Evolutionary conservation across 2,329 filamentous ascomycete species (phyloP).

Genomic region (Fusarium tanahbumbuense): DNA sequence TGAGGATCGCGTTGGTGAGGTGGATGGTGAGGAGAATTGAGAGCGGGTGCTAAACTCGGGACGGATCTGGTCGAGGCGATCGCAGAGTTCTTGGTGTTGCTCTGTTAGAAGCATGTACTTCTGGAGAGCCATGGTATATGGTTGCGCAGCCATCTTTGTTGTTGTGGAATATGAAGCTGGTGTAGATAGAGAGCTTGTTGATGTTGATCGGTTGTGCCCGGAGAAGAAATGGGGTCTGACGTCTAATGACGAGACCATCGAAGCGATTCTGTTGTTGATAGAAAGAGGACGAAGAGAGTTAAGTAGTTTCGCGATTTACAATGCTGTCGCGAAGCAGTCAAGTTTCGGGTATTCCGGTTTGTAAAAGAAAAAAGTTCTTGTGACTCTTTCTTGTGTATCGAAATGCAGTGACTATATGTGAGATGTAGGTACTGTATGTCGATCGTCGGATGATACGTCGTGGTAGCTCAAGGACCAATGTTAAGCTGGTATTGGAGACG

Average conservation of each 20-base stretch:
- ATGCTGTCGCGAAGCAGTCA: constrained; percentile 28
- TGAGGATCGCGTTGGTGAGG: constrained; percentile 69
- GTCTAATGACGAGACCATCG: constrained; percentile 52
- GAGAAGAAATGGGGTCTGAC: constrained; percentile 44
- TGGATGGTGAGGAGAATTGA: constrained; percentile 63
- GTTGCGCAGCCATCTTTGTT: constrained; percentile 49
- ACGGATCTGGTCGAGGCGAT: constrained; percentile 64
- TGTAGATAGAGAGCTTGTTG: constrained; percentile 26
- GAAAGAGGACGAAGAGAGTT: not conserved
- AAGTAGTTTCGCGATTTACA: constrained; percentile 4
- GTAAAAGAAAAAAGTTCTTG: constrained; percentile 3
- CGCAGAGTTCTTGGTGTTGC: constrained; percentile 65
- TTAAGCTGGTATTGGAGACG: constrained; percentile 36
- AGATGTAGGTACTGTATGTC: constrained; percentile 33
- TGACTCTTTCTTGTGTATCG: constrained; percentile 23
- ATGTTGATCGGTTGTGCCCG: constrained; percentile 42
- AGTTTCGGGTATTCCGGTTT: constrained; percentile 6
- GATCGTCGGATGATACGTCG: constrained; percentile 29
- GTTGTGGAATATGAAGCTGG: constrained; percentile 6
- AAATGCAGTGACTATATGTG: constrained; percentile 18
- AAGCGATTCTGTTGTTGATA: constrained; percentile 36
- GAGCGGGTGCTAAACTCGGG: constrained; percentile 55
- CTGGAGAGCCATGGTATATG: constrained; percentile 62
- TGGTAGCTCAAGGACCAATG: constrained; percentile 40
- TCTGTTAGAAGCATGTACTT: constrained; percentile 66